Conservation (phyloP, 345 rosid species). For the Boechera retrofracta region DNA sequence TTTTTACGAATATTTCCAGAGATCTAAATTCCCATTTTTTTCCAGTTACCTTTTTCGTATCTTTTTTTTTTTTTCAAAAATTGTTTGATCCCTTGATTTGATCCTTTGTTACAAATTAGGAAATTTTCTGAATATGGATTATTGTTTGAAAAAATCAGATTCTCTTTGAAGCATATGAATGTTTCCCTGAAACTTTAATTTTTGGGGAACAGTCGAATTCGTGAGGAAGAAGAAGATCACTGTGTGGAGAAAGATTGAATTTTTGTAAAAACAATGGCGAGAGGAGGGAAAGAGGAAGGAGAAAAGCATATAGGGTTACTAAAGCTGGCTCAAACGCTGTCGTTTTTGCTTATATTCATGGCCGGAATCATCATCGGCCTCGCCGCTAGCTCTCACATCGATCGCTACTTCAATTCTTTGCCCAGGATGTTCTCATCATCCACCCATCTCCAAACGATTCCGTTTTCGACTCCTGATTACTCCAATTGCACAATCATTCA, state of each 20-base stretch:
- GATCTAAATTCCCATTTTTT: slow-evolving; percentile 21
- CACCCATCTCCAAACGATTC: slow-evolving; percentile 41
- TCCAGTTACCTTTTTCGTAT: not conserved
- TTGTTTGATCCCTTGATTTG: not conserved
- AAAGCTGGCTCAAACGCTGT: slow-evolving; percentile 69
- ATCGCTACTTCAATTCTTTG: slow-evolving; percentile 61
- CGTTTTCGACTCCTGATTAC: slow-evolving; percentile 32
- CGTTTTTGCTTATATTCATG: slow-evolving; percentile 74
- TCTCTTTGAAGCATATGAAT: slow-evolving; percentile 20
- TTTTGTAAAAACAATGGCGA: slow-evolving; percentile 35
- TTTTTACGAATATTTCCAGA: slow-evolving; percentile 14
- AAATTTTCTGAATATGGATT: slow-evolving; percentile 9
- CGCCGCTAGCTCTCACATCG: slow-evolving; percentile 68
- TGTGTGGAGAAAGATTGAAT: not conserved
- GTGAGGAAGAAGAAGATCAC: slow-evolving; percentile 5
- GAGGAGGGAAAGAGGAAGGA: slow-evolving; percentile 54
- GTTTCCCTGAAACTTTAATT: slow-evolving; percentile 39
- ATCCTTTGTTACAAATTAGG: not conserved
- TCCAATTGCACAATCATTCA: slow-evolving; percentile 48
- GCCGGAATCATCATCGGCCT: slow-evolving; percentile 86
- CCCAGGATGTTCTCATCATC: slow-evolving; percentile 48
- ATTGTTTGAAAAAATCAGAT: not conserved
- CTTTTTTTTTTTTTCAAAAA: not conserved
- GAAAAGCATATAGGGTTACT: slow-evolving; percentile 65
- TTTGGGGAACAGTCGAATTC: slow-evolving; percentile 21